Conservation (phyloP, 2,329 filamentous ascomycete genomes). For the Torrubiella hemipterigena region DNA sequence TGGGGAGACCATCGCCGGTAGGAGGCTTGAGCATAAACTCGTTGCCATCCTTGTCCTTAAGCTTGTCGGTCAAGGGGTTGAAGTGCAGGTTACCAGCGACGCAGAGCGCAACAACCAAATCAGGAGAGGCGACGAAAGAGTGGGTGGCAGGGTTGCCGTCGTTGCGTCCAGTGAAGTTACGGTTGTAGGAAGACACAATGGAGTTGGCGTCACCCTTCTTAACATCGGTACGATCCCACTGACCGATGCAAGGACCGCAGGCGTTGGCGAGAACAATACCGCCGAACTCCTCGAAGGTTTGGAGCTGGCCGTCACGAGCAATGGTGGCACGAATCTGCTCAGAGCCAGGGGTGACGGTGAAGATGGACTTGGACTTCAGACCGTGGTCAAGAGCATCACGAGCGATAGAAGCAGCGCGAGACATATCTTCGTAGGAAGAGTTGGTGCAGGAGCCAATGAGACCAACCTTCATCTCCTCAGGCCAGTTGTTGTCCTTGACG, state of each 20-base stretch:
- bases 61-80: conserved; percentile 84
- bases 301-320: conserved; percentile 75
- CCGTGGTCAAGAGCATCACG: conserved; percentile 85
- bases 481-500: conserved; percentile 91
- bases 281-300: conserved; percentile 94
- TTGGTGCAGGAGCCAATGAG: conserved; percentile 99
- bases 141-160: conserved; percentile 92
- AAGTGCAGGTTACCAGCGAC: conserved; percentile 80
- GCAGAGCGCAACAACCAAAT: conserved; percentile 77
- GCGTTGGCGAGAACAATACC: conserved; percentile 92
- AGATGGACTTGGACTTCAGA: conserved; percentile 83
- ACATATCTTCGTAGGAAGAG: conserved; percentile 79
- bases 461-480: conserved; percentile 90
- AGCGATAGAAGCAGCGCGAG: conserved; percentile 80
- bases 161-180: conserved; percentile 98
- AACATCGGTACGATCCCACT: conserved; percentile 90
- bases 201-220: conserved; percentile 95
- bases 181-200: conserved; percentile 98
- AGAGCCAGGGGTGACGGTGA: conserved; percentile 91
- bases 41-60: conserved; percentile 93
- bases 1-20: conserved; percentile 69
- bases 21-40: conserved; percentile 82
- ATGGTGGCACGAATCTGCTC: conserved; percentile 96
- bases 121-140: conserved; percentile 84
- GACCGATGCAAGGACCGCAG: conserved; percentile 84